phyloP scores from a whole-genome alignment of 305 asterid species.

The Rubia occidens region DNA sequence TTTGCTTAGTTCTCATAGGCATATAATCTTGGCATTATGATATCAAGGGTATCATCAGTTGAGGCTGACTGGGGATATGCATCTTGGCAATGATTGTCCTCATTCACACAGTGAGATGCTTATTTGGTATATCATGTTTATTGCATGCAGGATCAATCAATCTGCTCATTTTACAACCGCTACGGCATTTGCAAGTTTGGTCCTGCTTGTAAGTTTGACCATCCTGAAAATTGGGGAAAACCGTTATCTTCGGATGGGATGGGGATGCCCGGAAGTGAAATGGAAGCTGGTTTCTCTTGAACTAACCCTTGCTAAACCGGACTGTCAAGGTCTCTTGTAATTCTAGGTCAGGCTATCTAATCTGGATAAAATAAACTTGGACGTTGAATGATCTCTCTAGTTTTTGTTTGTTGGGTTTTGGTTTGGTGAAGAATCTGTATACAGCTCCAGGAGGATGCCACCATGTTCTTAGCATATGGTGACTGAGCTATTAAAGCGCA shows the following conservation, averaged over 20 bases:
- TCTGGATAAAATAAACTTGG: background rate
- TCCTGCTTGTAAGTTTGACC: slow-evolving; percentile 41
- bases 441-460: background rate
- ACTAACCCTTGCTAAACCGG: background rate
- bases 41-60: no score
- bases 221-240: slow-evolving; percentile 28
- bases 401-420: background rate
- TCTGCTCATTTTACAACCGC: slow-evolving; percentile 32
- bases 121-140: background rate
- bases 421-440: background rate
- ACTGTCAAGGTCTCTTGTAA: background rate
- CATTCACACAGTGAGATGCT: background rate
- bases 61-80: background rate
- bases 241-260: slow-evolving; percentile 20
- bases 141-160: slow-evolving; percentile 28
- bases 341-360: background rate
- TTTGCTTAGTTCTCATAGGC: background rate
- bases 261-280: slow-evolving; percentile 22
- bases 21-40: background rate
- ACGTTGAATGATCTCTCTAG: background rate
- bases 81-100: background rate
- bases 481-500: background rate
- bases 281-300: slow-evolving; percentile 26
- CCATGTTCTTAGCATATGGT: background rate
- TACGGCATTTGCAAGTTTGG: slow-evolving; percentile 47